A percentile compares a stretch with the other conserved stretches of the same genome.
Conservation (phyloP, 768 basidiomycete species). For the Russula lepida region DNA sequence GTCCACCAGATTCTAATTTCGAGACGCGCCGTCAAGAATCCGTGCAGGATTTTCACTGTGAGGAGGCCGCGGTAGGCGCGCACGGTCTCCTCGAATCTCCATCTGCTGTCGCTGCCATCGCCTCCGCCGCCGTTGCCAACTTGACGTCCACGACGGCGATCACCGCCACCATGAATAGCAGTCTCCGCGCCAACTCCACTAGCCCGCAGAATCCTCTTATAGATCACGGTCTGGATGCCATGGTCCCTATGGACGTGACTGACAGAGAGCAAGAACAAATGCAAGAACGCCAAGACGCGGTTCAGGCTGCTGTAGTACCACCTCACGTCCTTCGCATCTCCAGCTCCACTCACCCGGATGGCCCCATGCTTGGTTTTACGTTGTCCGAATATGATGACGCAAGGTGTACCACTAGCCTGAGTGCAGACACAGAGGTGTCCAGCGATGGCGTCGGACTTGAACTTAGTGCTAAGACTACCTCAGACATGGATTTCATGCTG, state of each 20-base stretch:
- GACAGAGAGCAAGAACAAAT: background rate
- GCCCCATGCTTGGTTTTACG: slow-evolving; percentile 10
- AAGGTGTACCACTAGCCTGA: background rate
- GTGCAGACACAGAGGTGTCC: background rate
- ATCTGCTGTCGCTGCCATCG: background rate
- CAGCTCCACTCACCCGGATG: background rate
- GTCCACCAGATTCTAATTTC: background rate
- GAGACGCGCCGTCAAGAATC: background rate
- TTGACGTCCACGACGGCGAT: background rate
- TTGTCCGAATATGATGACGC: background rate
- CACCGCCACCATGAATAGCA: background rate
- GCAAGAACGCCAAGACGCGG: background rate
- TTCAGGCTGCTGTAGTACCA: background rate
- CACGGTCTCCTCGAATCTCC: slow-evolving; percentile 13
- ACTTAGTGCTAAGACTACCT: background rate
- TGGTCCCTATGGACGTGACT: background rate
- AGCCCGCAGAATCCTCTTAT: background rate
- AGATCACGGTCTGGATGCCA: background rate
- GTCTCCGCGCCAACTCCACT: background rate
- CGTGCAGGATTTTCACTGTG: slow-evolving; percentile 9
- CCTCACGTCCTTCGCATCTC: background rate
- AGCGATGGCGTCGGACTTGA: background rate
- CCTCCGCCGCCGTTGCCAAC: background rate
- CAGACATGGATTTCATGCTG: background rate
- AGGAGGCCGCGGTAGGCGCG: slow-evolving; percentile 9